Percentiles rank a stretch among this genome's conserved stretches.
Evolutionary conservation across 371 early-diverging fungal species (phyloP).

Genomic region (Blakeslea trispora): DNA sequence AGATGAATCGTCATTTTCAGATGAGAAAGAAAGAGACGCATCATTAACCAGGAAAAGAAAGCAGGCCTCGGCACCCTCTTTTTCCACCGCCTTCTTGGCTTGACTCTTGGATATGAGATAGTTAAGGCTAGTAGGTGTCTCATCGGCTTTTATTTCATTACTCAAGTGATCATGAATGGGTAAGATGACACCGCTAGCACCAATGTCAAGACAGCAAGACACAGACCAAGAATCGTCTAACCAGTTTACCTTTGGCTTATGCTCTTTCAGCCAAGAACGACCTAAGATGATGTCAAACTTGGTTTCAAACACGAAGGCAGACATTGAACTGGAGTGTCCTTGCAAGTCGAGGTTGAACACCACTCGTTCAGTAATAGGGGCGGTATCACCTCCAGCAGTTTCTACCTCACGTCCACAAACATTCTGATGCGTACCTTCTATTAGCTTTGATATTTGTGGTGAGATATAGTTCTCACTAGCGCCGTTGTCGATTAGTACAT

Average conservation of each 20-base stretch:
- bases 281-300: conserved; percentile 19
- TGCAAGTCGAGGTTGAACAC: neutral
- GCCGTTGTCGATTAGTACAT: conserved; percentile 9
- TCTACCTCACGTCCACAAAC: conserved; percentile 4
- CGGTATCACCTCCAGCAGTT: conserved; percentile 7
- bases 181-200: neutral
- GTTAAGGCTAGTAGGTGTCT: too few relatives aligned
- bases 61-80: neutral
- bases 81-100: neutral
- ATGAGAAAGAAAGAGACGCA: too few relatives aligned
- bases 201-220: neutral
- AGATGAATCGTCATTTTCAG: too few relatives aligned
- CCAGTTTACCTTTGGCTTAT: conserved; percentile 9
- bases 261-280: conserved; percentile 10
- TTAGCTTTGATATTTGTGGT: too few relatives aligned
- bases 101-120: neutral
- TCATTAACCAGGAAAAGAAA: too few relatives aligned
- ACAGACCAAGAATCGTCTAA: conserved; percentile 5
- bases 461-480: conserved; percentile 17
- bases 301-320: conserved; percentile 9
- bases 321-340: too few relatives aligned
- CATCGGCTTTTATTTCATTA: too few relatives aligned
- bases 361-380: conserved; percentile 1
- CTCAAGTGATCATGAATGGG: too few relatives aligned
- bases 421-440: neutral